A percentile compares a stretch with the other conserved stretches of the same genome.
Conservation (phyloP, 2,329 filamentous ascomycete genomes). For the Pyricularia grisea region DNA sequence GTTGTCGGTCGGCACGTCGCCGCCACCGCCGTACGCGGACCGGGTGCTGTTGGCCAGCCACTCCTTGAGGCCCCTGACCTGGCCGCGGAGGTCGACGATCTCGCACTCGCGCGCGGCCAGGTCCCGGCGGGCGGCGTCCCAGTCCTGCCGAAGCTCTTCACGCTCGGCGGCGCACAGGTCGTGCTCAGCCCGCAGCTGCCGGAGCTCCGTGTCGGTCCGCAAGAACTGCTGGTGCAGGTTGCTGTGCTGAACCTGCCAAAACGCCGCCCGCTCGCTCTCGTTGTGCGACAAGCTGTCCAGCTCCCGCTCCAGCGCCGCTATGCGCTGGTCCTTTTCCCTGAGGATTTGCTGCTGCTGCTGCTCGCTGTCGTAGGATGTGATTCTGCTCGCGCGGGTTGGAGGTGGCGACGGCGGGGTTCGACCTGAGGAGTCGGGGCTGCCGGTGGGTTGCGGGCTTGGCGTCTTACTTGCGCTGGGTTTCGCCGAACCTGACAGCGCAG, state of each 20-base stretch:
- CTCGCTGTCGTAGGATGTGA: background rate
- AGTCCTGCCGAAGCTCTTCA: conserved; percentile 38
- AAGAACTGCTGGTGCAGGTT: conserved; percentile 41
- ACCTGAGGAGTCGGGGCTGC: background rate
- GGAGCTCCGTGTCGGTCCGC: conserved; percentile 41
- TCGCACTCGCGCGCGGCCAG: conserved; percentile 45
- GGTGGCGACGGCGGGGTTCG: background rate
- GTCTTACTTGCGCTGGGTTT: conserved; percentile 7
- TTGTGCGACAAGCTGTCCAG: conserved; percentile 42
- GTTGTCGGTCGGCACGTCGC: conserved; percentile 57
- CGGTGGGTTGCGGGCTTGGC: background rate
- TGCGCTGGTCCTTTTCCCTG: conserved; percentile 3
- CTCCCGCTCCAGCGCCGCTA: conserved; percentile 39
- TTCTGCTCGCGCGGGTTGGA: background rate
- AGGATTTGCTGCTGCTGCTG: background rate
- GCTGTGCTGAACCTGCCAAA: conserved; percentile 49
- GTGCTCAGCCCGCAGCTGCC: conserved; percentile 39
- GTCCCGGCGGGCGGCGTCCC: conserved; percentile 35
- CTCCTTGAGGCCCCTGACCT: conserved; percentile 60
- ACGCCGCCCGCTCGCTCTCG: conserved; percentile 45
- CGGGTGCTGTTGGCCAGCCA: conserved; percentile 61
- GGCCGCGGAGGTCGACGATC: conserved; percentile 41
- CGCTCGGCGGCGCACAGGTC: conserved; percentile 35
- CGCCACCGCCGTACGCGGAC: conserved; percentile 41
- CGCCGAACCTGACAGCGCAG: conserved; percentile 22